A percentile compares a stretch with the other conserved stretches of the same genome.
Evolutionary conservation across 2,329 filamentous ascomycete species (phyloP).

Genomic region (Pseudopithomyces maydicus): DNA sequence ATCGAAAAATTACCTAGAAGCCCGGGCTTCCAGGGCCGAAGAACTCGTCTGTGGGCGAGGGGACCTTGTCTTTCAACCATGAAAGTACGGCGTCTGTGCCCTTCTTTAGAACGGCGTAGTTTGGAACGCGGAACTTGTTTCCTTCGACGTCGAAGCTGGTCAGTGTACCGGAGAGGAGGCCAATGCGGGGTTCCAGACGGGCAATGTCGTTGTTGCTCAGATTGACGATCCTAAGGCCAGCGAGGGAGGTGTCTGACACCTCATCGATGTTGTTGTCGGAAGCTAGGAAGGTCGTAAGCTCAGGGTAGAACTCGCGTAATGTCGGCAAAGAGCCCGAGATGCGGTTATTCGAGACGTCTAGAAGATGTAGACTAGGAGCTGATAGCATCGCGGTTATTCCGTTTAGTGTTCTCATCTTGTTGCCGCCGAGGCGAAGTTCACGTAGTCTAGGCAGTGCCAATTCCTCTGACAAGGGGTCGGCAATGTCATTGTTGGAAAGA

Average conservation of each 20-base stretch:
- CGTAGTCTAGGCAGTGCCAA: constrained; percentile 75
- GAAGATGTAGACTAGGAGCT: constrained; percentile 75
- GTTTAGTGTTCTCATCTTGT: constrained; percentile 70
- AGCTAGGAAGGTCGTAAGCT: constrained; percentile 71
- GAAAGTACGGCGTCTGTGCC: constrained; percentile 83
- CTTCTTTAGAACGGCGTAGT: constrained; percentile 81
- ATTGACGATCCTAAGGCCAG: constrained; percentile 76
- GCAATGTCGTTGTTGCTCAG: constrained; percentile 84
- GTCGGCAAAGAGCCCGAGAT: constrained; percentile 69
- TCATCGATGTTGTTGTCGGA: constrained; percentile 80
- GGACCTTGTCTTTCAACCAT: constrained; percentile 80
- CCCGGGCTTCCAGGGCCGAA: constrained; percentile 19
- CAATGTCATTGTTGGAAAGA: constrained; percentile 77
- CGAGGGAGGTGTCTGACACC: constrained; percentile 73
- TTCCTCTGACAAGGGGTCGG: constrained; percentile 42
- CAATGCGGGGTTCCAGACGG: constrained; percentile 79
- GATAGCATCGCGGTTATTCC: constrained; percentile 69
- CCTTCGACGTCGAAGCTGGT: constrained; percentile 77
- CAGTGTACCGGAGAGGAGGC: constrained; percentile 70
- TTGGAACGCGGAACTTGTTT: constrained; percentile 86
- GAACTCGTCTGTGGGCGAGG: constrained; percentile 44
- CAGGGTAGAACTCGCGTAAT: constrained; percentile 71
- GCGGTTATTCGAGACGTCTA: constrained; percentile 85
- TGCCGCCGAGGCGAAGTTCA: constrained; percentile 76
- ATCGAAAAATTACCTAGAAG: constrained; percentile 4